Percentiles rank a stretch among this genome's conserved stretches.
Conservation (phyloP, 2,329 filamentous ascomycete genomes). For the Mycosphaerella sp. region DNA sequence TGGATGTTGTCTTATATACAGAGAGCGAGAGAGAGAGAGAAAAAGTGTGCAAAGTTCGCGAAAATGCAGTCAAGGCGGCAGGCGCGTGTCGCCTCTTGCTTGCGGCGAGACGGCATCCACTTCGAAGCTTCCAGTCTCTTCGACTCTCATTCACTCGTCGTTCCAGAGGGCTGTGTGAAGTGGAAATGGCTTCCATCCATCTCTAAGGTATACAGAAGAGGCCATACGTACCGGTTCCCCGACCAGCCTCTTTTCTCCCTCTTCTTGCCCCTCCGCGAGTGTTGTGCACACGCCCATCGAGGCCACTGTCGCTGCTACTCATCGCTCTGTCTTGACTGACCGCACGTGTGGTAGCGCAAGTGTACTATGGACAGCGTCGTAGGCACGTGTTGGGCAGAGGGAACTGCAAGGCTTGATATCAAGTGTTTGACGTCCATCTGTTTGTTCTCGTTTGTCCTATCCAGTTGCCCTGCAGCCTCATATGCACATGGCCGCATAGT, state of each 20-base stretch:
- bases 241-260: neutral
- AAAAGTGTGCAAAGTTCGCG: neutral
- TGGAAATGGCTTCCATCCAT: neutral
- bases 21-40: no score
- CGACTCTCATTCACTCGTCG: no score
- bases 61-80: neutral
- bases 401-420: neutral
- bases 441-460: neutral
- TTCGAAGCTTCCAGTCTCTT: no score
- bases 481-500: no score
- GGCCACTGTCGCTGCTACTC: neutral
- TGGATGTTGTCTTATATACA: neutral
- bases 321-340: neutral
- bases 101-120: no score
- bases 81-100: no score
- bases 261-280: neutral
- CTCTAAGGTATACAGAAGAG: neutral
- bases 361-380: neutral
- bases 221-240: neutral
- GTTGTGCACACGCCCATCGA: neutral
- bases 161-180: neutral
- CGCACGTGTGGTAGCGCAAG: no score
- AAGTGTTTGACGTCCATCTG: neutral
- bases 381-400: neutral
- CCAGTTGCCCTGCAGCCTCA: no score